phyloP scores from a whole-genome alignment of 2,329 filamentous ascomycete species.

The Aspergillus transmontanensis region DNA sequence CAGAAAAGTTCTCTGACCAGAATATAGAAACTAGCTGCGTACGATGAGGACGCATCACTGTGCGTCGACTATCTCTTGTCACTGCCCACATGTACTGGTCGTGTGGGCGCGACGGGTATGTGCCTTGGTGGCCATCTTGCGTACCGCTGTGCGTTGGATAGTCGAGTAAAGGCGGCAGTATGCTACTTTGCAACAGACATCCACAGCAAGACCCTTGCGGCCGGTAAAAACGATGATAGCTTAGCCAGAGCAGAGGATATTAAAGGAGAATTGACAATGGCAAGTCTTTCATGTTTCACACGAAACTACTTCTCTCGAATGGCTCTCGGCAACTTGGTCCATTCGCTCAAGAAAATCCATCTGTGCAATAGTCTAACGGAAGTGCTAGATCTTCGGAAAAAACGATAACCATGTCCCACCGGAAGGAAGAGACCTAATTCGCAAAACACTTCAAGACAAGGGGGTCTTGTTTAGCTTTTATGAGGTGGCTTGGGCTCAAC shows the following conservation, averaged over 20 bases:
- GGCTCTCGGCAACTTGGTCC: too few relatives aligned
- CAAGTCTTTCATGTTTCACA: conserved; percentile 26
- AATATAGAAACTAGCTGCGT: conserved; percentile 73
- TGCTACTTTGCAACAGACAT: conserved; percentile 94
- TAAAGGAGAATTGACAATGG: conserved; percentile 77
- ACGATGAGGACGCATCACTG: conserved; percentile 75
- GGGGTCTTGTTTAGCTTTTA: conserved; percentile 78
- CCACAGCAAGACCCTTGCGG: conserved; percentile 75
- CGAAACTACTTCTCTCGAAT: neutral
- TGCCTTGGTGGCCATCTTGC: conserved; percentile 90
- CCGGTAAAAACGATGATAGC: conserved; percentile 65
- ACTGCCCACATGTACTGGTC: conserved; percentile 77
- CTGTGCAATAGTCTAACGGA: conserved; percentile 1
- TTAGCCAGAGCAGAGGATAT: conserved; percentile 66
- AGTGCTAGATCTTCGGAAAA: conserved; percentile 74
- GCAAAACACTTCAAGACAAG: conserved; percentile 75
- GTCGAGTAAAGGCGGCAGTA: conserved; percentile 73
- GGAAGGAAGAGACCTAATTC: conserved; percentile 78
- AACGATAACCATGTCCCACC: conserved; percentile 88
- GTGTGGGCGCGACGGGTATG: conserved; percentile 82
- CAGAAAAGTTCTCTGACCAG: neutral
- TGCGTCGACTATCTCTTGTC: conserved; percentile 71
- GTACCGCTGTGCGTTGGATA: conserved; percentile 72
- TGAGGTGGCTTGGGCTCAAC: conserved; percentile 90
- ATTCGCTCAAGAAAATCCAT: neutral